Percentiles rank a stretch among this genome's conserved stretches.
phyloP scores from a whole-genome alignment of 352 stramenopile species.

The Globisporangium radiosum region DNA sequence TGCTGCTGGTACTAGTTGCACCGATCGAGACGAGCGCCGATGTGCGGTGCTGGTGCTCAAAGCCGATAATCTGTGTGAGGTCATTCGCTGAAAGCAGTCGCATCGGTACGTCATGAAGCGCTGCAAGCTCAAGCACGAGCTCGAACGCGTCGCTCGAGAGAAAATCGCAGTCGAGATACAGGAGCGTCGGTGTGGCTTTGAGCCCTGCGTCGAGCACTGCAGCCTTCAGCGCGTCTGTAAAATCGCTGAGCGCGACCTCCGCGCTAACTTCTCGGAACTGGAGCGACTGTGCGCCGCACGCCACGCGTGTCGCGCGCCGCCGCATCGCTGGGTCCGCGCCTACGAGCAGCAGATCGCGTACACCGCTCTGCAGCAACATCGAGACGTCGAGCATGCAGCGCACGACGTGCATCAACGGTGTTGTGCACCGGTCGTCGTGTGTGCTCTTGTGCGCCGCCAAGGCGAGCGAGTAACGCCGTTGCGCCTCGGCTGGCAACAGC shows the following conservation, averaged over 20 bases:
- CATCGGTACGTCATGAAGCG: conserved; percentile 32
- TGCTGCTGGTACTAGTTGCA: background rate
- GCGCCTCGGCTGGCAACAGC: background rate
- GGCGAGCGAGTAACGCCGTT: conserved; percentile 19
- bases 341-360: conserved; percentile 31
- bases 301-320: conserved; percentile 38
- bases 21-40: background rate
- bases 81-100: conserved; percentile 44
- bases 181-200: conserved; percentile 36
- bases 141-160: conserved; percentile 24
- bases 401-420: conserved; percentile 18
- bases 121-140: conserved; percentile 34
- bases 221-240: conserved; percentile 39
- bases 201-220: conserved; percentile 42
- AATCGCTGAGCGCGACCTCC: conserved; percentile 21
- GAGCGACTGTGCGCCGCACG: conserved; percentile 43
- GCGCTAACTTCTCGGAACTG: conserved; percentile 42
- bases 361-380: conserved; percentile 36
- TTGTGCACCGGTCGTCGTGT: conserved; percentile 24
- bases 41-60: conserved; percentile 25
- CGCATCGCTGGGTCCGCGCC: conserved; percentile 34
- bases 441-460: conserved; percentile 19
- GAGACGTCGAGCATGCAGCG: conserved; percentile 52
- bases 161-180: conserved; percentile 57
- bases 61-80: conserved; percentile 36